Base-by-base conservation (phyloP, 2,329 filamentous ascomycete species). In the Venturia pyrina region DNA sequence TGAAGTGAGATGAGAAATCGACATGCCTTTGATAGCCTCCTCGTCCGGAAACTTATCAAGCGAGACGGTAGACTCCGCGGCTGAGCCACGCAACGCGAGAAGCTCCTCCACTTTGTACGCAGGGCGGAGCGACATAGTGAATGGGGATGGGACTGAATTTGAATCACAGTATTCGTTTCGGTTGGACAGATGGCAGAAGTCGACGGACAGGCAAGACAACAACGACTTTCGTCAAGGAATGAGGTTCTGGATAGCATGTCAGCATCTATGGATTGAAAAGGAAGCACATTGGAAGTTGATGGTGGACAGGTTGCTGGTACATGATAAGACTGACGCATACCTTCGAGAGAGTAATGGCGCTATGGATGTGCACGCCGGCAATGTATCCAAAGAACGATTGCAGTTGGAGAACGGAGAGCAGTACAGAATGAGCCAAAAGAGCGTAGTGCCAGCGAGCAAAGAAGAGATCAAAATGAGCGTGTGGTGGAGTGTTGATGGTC, bases 21-120 rank as follows among this genome's bases (percentile, higher is more conserved):
- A 65, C 76, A 71, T 64, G 77, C 76, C 76, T 73, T 76, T 78
- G 70, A 78, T 76, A 21, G 73, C 75, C 65, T 78, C 75, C 69
- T 78, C 76, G 65, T 77, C 73, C 19, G 72, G 72, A 65, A 78
- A 78, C 67, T 73, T 76, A 62, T 78, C 76, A 34, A 78, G 71
- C 17, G 76, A 78, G 37, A 78, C 75, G 13, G 76, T 74, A 40
- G 76, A 77, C 68, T 78, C 76, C 10, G 76, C 77, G 2, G 76
- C 75, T 1, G 76, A 78, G 66, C 75, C 74, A 57, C 76, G 71
- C 44, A 78, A 70, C 57, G 76, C 76, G 44, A 78, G 73, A 11
- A 78, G 70, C 69, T 78, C 75, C 65, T 77, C 76, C 11, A 77
- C 75, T 65, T 75, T 77, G 70, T 77, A 78, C 68, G 73, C 66